These are phyloP conservation scores for Sugiyamaella qingdaonensis DNA, from an alignment of 805 yeast genomes.

Conservation along the genomic window DNA sequence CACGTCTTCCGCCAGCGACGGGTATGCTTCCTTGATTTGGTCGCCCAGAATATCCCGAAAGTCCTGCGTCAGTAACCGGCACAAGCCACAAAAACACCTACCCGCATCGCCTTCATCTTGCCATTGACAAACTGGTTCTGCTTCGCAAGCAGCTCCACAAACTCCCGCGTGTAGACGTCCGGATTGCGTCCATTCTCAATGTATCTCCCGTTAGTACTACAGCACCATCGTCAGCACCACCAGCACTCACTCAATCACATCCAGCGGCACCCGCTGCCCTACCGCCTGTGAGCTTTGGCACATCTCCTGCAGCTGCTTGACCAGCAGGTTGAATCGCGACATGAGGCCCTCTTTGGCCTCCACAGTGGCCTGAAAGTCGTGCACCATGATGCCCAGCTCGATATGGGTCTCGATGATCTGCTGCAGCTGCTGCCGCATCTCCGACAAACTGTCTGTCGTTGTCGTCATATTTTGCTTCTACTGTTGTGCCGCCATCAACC, in stretches of 20 bases:
- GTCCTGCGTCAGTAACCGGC: slow-evolving; percentile 26
- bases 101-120: slow-evolving; percentile 60
- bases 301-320: slow-evolving; percentile 14
- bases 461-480: slow-evolving; percentile 7
- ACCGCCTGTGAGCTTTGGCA: slow-evolving; percentile 13
- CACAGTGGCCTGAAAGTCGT: slow-evolving; percentile 87
- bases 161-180: slow-evolving; percentile 93
- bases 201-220: slow-evolving; percentile 37
- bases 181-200: slow-evolving; percentile 97
- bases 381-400: slow-evolving; percentile 86
- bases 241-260: slow-evolving; percentile 20
- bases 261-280: slow-evolving; percentile 20
- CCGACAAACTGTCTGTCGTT: slow-evolving; percentile 1
- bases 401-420: slow-evolving; percentile 72
- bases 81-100: slow-evolving; percentile 17
- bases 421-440: slow-evolving; percentile 39
- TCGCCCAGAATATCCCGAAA: slow-evolving; percentile 64
- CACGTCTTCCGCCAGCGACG: slow-evolving; percentile 60
- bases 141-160: slow-evolving; percentile 87
- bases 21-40: slow-evolving; percentile 71
- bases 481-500: neutral
- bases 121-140: slow-evolving; percentile 87
- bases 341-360: slow-evolving; percentile 63
- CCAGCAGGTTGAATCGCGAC: slow-evolving; percentile 25
- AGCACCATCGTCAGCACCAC: no score